Base-by-base conservation (phyloP, 2,329 filamentous ascomycete genomes). In the Fusarium sp. region DNA sequence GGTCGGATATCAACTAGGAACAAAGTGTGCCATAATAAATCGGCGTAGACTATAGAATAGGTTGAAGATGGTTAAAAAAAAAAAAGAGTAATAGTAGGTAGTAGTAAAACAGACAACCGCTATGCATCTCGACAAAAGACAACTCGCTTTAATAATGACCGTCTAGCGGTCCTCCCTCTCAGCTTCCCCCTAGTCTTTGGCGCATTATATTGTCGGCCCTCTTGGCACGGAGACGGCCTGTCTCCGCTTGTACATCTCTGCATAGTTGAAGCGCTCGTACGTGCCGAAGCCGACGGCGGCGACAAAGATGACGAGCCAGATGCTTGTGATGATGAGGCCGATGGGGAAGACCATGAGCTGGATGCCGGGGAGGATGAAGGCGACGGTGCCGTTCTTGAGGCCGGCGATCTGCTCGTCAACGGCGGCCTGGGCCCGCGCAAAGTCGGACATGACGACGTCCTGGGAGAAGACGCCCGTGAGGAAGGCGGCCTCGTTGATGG, bases 321-420 rank as follows among this genome's bases (percentile, higher is more conserved):
- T 78, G 42, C 88, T 84, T 3, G 89, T 92, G 76, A 95, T 87
- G 74, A 94, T 84, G n/a, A 92, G 84, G 20, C 93, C 93, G 33
- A 92, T 84, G 9, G 93, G 93, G 81, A 93, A 91, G 69, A 94
- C 89, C 77, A 93, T 86, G 63, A 95, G 86, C 69, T 89, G 87
- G 42, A 90, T 87, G 52, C 93, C 93, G 0, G 93, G 93, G 1
- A 95, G 84, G 16, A 94, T 86, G 74, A 95, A 95, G 2, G 91
- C 90, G 13, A 88, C 85, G 16, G 86, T 88, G 72, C 87, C 86
- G 77, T 89, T 88, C 59, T 78, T 77, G 27, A 91, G 82, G 5
- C 80, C 82, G 1, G 79, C 81, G 1, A 87, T 80, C 22, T 88
- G 83, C 5, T 85, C 80, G 68, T 88, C 82, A 20, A 90, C 88